phyloP scores from a whole-genome alignment of 805 yeast species.

The Metschnikowia matae region DNA sequence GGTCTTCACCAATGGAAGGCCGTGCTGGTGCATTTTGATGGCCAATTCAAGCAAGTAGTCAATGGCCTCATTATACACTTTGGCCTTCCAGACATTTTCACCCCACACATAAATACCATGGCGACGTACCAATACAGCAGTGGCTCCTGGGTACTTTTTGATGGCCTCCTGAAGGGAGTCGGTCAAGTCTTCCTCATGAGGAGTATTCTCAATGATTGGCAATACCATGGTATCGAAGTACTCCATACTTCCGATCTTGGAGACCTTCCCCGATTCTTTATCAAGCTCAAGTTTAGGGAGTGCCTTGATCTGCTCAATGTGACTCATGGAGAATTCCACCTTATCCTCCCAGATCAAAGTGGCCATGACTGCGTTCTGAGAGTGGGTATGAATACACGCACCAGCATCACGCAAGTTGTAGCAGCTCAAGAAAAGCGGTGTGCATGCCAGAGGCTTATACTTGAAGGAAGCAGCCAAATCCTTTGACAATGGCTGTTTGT shows the following conservation, averaged over 20 bases:
- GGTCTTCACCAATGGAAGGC: slow-evolving; percentile 47
- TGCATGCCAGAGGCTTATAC: slow-evolving; percentile 89
- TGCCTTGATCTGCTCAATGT: slow-evolving; percentile 91
- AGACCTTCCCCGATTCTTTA: slow-evolving; percentile 35
- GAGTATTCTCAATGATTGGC: slow-evolving; percentile 89
- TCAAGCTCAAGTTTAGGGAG: slow-evolving; percentile 52
- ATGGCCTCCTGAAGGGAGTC: slow-evolving; percentile 63
- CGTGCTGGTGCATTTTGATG: slow-evolving; percentile 70
- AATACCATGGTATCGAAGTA: slow-evolving; percentile 72
- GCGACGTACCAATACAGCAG: slow-evolving; percentile 86
- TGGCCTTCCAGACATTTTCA: slow-evolving; percentile 85
- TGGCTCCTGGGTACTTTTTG: slow-evolving; percentile 64
- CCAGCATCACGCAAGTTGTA: slow-evolving; percentile 69
- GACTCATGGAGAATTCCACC: slow-evolving; percentile 66
- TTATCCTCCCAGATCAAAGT: slow-evolving; percentile 61
- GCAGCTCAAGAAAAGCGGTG: slow-evolving; percentile 79
- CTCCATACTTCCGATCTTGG: slow-evolving; percentile 63
- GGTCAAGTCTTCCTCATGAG: slow-evolving; percentile 80
- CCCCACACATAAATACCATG: slow-evolving; percentile 99
- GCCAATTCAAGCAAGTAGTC: slow-evolving; percentile 86
- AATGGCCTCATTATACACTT: slow-evolving; percentile 86
- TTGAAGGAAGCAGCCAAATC: slow-evolving; percentile 37
- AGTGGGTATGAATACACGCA: slow-evolving; percentile 93
- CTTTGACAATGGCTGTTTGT: slow-evolving; percentile 17
- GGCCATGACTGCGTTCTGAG: slow-evolving; percentile 81